Percentiles rank a stretch among this genome's conserved stretches.
These are phyloP conservation scores for Calonectria leucothoes DNA, from an alignment of 2,329 filamentous ascomycete species.

Conservation along the genomic window DNA sequence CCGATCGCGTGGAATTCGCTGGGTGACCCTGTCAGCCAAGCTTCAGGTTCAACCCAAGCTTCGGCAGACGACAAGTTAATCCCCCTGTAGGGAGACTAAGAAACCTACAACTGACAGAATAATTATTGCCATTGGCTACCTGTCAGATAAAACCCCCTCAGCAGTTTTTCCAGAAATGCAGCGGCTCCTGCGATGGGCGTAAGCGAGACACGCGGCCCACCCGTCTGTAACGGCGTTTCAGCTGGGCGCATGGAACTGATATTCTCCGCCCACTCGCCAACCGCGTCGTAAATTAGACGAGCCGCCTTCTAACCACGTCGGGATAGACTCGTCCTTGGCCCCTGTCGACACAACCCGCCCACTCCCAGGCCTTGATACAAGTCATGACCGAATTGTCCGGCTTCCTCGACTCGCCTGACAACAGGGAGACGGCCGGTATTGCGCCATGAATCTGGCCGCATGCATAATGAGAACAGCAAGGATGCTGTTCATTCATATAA, in stretches of 20 bases:
- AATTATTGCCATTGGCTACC: neutral
- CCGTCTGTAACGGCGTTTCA: constrained; percentile 24
- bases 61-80: neutral
- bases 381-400: neutral
- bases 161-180: neutral
- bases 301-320: constrained; percentile 8
- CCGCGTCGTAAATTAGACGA: constrained; percentile 8
- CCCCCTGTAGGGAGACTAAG: neutral
- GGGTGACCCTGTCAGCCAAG: neutral
- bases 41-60: neutral
- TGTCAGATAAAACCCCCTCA: neutral
- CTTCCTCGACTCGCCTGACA: neutral
- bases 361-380: constrained; percentile 1
- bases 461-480: neutral
- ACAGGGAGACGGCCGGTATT: neutral
- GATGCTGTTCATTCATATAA: constrained; percentile 1
- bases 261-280: constrained; percentile 22
- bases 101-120: neutral
- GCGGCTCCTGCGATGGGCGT: neutral
- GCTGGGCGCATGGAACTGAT: constrained; percentile 14
- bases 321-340: neutral
- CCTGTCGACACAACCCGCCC: neutral
- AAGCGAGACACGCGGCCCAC: constrained; percentile 7
- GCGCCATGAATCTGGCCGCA: neutral
- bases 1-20: neutral